These are phyloP conservation scores for Saccharomyces hybrid DNA, from an alignment of 1,139 yeast species.

Conservation along the genomic window DNA sequence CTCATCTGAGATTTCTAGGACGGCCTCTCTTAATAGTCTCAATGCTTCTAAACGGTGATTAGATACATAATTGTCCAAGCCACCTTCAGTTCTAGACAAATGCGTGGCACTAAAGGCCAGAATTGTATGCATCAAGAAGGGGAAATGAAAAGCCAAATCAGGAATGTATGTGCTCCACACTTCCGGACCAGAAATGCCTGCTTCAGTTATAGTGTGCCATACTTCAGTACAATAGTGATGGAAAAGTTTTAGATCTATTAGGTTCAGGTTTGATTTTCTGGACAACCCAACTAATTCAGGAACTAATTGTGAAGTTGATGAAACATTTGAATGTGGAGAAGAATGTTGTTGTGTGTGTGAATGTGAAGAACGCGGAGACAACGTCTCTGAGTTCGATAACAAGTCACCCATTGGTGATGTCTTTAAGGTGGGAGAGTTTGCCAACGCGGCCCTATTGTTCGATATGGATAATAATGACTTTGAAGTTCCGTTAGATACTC, in stretches of 20 bases:
- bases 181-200: slow-evolving; percentile 80
- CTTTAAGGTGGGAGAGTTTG: too few relatives aligned
- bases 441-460: too few relatives aligned
- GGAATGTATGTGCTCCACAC: slow-evolving; percentile 89
- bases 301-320: background rate
- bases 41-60: slow-evolving; percentile 84
- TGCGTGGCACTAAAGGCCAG: slow-evolving; percentile 91
- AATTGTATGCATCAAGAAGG: slow-evolving; percentile 86
- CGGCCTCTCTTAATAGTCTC: slow-evolving; percentile 73
- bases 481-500: background rate
- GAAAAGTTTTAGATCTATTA: slow-evolving; percentile 72
- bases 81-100: slow-evolving; percentile 65
- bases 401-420: slow-evolving; percentile 5
- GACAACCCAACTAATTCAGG: slow-evolving; percentile 11
- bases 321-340: slow-evolving; percentile 4
- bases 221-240: slow-evolving; percentile 82
- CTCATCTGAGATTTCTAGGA: slow-evolving; percentile 73
- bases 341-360: background rate
- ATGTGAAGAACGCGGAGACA: background rate
- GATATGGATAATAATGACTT: background rate
- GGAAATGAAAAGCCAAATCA: slow-evolving; percentile 76
- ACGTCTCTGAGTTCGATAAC: background rate
- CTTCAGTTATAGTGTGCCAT: slow-evolving; percentile 79
- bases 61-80: slow-evolving; percentile 76
- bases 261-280: slow-evolving; percentile 41